Conservation (phyloP, 768 basidiomycete species). For the Pholiota conissans region DNA sequence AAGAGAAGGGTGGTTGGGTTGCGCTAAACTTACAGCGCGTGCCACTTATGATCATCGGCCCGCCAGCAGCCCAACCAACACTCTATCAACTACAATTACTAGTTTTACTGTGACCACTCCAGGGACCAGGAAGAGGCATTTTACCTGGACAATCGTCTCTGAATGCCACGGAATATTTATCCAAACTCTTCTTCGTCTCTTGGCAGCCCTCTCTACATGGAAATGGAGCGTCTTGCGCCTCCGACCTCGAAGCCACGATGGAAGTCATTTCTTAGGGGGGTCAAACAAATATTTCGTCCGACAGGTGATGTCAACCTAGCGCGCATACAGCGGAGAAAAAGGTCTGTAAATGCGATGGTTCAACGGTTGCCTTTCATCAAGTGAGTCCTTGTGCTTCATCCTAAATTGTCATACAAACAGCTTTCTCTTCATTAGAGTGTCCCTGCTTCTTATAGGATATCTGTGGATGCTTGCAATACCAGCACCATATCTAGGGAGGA, state of each 20-base stretch:
- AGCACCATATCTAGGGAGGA: conserved; percentile 56
- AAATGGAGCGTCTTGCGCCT: conserved; percentile 1
- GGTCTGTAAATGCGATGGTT: conserved; percentile 33
- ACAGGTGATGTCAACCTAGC: conserved; percentile 31
- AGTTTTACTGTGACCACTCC: too few species aligned
- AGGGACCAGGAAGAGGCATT: too few species aligned
- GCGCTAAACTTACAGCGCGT: too few species aligned
- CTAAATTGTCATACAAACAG: conserved; percentile 2
- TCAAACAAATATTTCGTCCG: conserved; percentile 22
- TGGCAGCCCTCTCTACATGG: neutral
- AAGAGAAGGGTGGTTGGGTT: conserved; percentile 1
- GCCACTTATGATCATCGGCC: too few species aligned
- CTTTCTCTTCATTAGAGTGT: conserved; percentile 36
- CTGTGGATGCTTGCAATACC: conserved; percentile 87
- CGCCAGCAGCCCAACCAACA: too few species aligned
- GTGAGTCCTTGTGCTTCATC: conserved; percentile 23
- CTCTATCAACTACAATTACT: too few species aligned
- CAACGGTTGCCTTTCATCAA: conserved; percentile 34
- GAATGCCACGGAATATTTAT: too few species aligned
- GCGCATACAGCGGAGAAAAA: conserved; percentile 48
- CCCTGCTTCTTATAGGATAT: conserved; percentile 66
- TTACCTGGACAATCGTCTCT: too few species aligned
- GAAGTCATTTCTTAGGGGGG: conserved; percentile 16
- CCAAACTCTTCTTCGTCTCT: too few species aligned
- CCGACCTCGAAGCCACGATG: conserved; percentile 7